These are phyloP conservation scores for Malassezia equina DNA, from an alignment of 1,284 basidiomycete genomes.

Conservation along the genomic window DNA sequence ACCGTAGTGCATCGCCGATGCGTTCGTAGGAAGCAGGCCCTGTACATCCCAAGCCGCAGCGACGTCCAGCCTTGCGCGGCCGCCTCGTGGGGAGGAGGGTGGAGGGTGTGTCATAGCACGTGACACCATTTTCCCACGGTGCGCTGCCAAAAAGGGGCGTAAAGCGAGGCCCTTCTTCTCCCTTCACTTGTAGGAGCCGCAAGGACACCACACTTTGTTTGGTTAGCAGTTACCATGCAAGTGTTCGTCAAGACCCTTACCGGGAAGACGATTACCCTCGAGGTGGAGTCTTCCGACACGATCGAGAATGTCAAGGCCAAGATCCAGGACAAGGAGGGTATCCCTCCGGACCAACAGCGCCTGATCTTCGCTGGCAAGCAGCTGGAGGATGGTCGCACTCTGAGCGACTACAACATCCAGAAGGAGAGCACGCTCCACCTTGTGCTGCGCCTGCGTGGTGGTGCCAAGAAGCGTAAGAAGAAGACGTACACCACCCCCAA, in stretches of 20 bases:
- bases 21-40: not conserved
- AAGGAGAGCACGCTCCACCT: slow-evolving; percentile 53
- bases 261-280: slow-evolving; percentile 49
- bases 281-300: slow-evolving; percentile 49
- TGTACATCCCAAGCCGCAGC: no score
- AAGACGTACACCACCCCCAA: slow-evolving; percentile 97
- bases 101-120: slow-evolving; percentile 3
- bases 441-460: slow-evolving; percentile 64
- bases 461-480: slow-evolving; percentile 99
- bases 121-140: slow-evolving; percentile 15
- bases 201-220: slow-evolving; percentile 39
- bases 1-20: slow-evolving; percentile 17
- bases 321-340: slow-evolving; percentile 58
- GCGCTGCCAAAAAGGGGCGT: not conserved
- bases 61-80: no score
- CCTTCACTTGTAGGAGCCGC: slow-evolving; percentile 11
- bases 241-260: slow-evolving; percentile 48
- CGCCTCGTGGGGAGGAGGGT: no score
- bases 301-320: slow-evolving; percentile 50
- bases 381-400: slow-evolving; percentile 55
- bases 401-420: slow-evolving; percentile 64
- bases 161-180: not conserved
- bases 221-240: slow-evolving; percentile 43
- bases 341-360: slow-evolving; percentile 90
- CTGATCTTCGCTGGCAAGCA: slow-evolving; percentile 98